These are phyloP conservation scores for Clavispora vitiphila DNA, from an alignment of 805 yeast species.

Conservation along the genomic window DNA sequence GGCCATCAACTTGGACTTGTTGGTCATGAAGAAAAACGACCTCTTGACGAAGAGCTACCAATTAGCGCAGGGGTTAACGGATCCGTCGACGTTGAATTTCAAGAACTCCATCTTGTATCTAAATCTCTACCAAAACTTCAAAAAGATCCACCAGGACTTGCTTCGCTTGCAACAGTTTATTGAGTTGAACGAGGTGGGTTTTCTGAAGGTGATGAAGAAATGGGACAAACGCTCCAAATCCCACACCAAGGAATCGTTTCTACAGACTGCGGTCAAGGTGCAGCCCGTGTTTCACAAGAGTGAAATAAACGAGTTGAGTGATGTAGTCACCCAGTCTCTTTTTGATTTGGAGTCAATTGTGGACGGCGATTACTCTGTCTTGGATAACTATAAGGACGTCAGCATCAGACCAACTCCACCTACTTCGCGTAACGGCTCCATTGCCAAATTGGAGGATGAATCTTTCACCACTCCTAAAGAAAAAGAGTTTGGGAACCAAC, in stretches of 20 bases:
- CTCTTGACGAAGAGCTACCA: conserved; percentile 27
- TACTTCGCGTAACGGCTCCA: neutral
- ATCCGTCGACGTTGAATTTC: conserved; percentile 27
- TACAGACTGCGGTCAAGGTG: conserved; percentile 88
- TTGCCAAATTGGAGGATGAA: conserved; percentile 1
- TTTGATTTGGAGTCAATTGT: conserved; percentile 65
- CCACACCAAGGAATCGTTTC: conserved; percentile 86
- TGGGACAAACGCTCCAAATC: conserved; percentile 98
- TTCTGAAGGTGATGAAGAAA: conserved; percentile 89
- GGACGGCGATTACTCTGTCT: conserved; percentile 40
- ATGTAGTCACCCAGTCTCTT: conserved; percentile 59
- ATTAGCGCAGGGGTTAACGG: conserved; percentile 8
- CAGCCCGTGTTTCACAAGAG: conserved; percentile 95
- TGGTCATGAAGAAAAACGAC: conserved; percentile 65
- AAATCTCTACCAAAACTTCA: conserved; percentile 82
- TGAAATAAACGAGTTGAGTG: conserved; percentile 80
- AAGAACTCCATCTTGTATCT: conserved; percentile 73
- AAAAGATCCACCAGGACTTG: conserved; percentile 82
- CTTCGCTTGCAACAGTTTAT: conserved; percentile 88
- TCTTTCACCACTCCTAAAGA: neutral
- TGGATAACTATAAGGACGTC: conserved; percentile 12
- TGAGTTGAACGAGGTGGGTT: conserved; percentile 92
- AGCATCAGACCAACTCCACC: neutral
- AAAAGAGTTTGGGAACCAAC: neutral
- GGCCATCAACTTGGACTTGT: conserved; percentile 69